Conservation (phyloP, 2,329 filamentous ascomycete species). For the Dactylellina cionopaga region DNA sequence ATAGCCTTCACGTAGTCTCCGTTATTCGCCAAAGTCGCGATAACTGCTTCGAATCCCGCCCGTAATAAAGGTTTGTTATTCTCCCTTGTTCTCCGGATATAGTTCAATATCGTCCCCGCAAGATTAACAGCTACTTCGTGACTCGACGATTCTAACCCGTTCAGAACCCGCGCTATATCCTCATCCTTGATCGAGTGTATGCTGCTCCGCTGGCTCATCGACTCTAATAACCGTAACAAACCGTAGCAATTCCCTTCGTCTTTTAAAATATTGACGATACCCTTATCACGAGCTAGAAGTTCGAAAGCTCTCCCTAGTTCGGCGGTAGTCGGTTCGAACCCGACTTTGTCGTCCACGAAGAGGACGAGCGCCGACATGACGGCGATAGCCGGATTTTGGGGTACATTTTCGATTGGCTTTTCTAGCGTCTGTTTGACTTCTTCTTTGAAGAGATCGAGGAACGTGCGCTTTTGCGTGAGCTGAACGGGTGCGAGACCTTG, state of each 20-base stretch:
- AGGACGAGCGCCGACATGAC: slow-evolving; percentile 35
- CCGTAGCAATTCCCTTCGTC: slow-evolving; percentile 45
- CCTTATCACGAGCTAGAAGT: slow-evolving; percentile 14
- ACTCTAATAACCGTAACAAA: slow-evolving; percentile 37
- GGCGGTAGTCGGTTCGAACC: slow-evolving; percentile 31
- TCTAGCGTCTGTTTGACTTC: slow-evolving; percentile 23
- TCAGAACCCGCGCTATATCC: slow-evolving; percentile 9
- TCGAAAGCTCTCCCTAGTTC: slow-evolving; percentile 47
- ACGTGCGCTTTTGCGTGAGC: slow-evolving; percentile 30
- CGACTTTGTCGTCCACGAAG: slow-evolving; percentile 37
- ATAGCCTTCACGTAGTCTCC: slow-evolving; percentile 38
- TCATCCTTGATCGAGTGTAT: slow-evolving; percentile 14
- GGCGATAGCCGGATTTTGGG: slow-evolving; percentile 40
- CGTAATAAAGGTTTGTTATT: background rate
- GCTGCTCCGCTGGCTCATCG: slow-evolving; percentile 32
- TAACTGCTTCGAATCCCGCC: slow-evolving; percentile 42
- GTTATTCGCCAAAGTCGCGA: slow-evolving; percentile 42
- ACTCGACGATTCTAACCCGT: slow-evolving; percentile 16
- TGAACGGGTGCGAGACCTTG: background rate
- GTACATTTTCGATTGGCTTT: slow-evolving; percentile 37
- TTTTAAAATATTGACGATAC: slow-evolving; percentile 12
- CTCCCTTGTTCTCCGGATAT: slow-evolving; percentile 34
- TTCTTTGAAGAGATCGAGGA: slow-evolving; percentile 36
- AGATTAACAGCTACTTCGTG: slow-evolving; percentile 31
- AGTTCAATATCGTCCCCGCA: slow-evolving; percentile 30